Evolutionary conservation across 352 stramenopile species (phyloP).

Genomic region (Peronospora belbahrii): DNA sequence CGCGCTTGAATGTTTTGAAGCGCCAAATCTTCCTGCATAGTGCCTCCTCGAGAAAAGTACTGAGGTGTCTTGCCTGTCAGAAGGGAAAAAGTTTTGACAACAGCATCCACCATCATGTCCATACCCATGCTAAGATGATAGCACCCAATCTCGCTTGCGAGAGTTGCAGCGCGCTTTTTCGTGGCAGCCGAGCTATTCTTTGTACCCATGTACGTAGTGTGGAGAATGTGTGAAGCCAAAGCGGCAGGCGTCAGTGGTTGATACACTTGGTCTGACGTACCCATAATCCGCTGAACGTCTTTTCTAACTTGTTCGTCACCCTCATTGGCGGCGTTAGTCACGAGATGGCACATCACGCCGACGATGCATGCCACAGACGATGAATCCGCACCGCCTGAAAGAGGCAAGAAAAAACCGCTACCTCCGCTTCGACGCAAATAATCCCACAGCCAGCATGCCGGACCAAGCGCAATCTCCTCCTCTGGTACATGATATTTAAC

Average conservation of each 20-base stretch:
- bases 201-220: conserved; percentile 98
- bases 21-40: conserved; percentile 91
- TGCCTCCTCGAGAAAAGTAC: conserved; percentile 87
- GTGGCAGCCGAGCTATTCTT: conserved; percentile 91
- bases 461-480: conserved; percentile 96
- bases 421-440: conserved; percentile 90
- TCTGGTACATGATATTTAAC: conserved; percentile 86
- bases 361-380: conserved; percentile 95
- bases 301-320: conserved; percentile 73
- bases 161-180: conserved; percentile 76
- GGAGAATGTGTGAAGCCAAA: conserved; percentile 89
- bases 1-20: conserved; percentile 98
- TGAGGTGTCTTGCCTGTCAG: conserved; percentile 87
- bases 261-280: conserved; percentile 47
- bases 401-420: conserved; percentile 92
- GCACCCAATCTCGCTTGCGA: conserved; percentile 89
- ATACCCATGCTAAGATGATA: conserved; percentile 96
- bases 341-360: conserved; percentile 96
- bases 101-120: conserved; percentile 90
- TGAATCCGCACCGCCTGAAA: conserved; percentile 95
- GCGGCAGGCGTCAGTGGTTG: conserved; percentile 69
- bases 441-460: conserved; percentile 98
- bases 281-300: conserved; percentile 82
- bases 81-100: conserved; percentile 68
- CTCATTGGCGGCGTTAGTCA: conserved; percentile 77